Evolutionary conservation across 1,139 yeast species (phyloP).

Genomic region (Zhuliangozyma blackwelliae): DNA sequence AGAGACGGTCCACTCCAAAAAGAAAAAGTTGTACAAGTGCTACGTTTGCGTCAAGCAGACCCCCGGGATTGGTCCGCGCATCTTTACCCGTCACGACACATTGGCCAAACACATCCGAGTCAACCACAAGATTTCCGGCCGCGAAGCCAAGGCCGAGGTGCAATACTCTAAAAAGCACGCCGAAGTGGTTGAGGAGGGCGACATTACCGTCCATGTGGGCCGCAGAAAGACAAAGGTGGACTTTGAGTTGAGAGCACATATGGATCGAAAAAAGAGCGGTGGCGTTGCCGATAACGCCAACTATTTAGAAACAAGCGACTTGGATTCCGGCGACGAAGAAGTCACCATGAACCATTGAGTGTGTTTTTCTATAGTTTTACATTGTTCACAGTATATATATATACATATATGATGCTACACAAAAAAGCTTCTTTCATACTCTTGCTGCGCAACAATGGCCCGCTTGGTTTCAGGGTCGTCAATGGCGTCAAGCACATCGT

Average conservation of each 20-base stretch:
- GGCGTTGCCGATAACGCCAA: constrained; percentile 8
- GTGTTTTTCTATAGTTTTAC: constrained; percentile 1
- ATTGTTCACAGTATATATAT: background rate
- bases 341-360: constrained; percentile 4
- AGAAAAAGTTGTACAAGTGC: constrained; percentile 82
- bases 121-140: constrained; percentile 71
- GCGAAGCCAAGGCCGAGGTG: constrained; percentile 57
- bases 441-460: constrained; percentile 67
- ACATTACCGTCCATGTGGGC: constrained; percentile 45
- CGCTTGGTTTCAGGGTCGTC: constrained; percentile 49
- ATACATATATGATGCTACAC: constrained; percentile 1
- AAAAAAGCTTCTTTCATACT: constrained; percentile 36
- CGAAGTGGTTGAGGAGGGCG: constrained; percentile 43
- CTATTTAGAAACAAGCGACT: constrained; percentile 14
- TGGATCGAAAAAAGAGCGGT: constrained; percentile 34
- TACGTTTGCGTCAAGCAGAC: constrained; percentile 72
- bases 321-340: constrained; percentile 27
- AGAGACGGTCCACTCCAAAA: constrained; percentile 90
- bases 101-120: constrained; percentile 88
- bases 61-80: constrained; percentile 51
- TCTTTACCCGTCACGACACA: constrained; percentile 93
- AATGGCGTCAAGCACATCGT: constrained; percentile 52
- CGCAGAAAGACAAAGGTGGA: constrained; percentile 47
- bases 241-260: constrained; percentile 44
- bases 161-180: constrained; percentile 47